These are phyloP conservation scores for Paraphaeosphaeria minitans DNA, from an alignment of 2,329 filamentous ascomycete genomes.

Conservation along the genomic window DNA sequence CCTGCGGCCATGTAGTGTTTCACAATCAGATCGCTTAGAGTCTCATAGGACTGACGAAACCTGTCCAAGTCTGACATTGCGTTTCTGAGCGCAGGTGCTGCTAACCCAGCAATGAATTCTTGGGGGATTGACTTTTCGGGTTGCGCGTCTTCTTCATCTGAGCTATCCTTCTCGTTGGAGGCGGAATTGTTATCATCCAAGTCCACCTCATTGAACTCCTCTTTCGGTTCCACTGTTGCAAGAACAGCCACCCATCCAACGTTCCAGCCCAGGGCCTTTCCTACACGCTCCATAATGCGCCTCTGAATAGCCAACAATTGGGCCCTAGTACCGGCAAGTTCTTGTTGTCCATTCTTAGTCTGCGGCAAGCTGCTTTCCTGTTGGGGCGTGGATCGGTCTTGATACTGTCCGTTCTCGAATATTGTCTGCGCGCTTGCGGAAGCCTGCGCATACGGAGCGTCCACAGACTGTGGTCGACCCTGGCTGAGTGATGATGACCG, in stretches of 20 bases:
- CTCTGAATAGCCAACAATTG: slow-evolving; percentile 82
- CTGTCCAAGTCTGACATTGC: slow-evolving; percentile 44
- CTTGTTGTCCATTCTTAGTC: slow-evolving; percentile 69
- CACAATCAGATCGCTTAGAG: slow-evolving; percentile 81
- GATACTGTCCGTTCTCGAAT: slow-evolving; percentile 47
- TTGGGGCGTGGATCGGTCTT: slow-evolving; percentile 31
- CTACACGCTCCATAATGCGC: slow-evolving; percentile 76
- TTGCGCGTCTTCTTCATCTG: slow-evolving; percentile 20
- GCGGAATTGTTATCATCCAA: slow-evolving; percentile 36
- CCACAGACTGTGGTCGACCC: slow-evolving; percentile 35
- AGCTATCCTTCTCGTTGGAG: slow-evolving; percentile 20
- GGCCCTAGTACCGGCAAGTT: slow-evolving; percentile 80
- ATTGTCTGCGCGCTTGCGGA: slow-evolving; percentile 40
- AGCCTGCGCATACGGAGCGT: slow-evolving; percentile 40
- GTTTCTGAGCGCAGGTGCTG: slow-evolving; percentile 34
- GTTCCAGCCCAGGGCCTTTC: slow-evolving; percentile 73
- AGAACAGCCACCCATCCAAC: slow-evolving; percentile 68
- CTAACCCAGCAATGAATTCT: slow-evolving; percentile 35
- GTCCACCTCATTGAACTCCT: slow-evolving; percentile 46
- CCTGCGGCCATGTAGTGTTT: slow-evolving; percentile 82
- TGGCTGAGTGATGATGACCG: slow-evolving; percentile 64
- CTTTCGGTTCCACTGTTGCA: slow-evolving; percentile 26
- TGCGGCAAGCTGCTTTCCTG: slow-evolving; percentile 27
- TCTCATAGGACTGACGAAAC: slow-evolving; percentile 51
- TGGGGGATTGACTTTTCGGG: slow-evolving; percentile 11